A percentile compares a stretch with the other conserved stretches of the same genome.
phyloP scores from a whole-genome alignment of 1,284 basidiomycete genomes.

The Sporisorium reilianum region DNA sequence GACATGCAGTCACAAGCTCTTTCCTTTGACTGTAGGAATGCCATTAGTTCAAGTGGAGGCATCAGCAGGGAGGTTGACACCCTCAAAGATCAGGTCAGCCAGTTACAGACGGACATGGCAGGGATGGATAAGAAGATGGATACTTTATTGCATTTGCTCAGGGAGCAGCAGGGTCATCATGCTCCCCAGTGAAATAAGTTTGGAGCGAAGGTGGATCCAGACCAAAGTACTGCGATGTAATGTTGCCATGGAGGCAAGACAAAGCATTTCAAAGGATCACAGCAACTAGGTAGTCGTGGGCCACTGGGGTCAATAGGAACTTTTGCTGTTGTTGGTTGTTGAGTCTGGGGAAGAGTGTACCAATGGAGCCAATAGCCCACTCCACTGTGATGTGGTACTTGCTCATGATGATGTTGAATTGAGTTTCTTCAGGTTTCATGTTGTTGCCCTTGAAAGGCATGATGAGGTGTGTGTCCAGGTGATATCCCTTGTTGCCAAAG shows the following conservation, averaged over 20 bases:
- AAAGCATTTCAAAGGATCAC: constrained; percentile 1
- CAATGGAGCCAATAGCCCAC: background rate
- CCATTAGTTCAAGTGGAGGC: too few relatives aligned
- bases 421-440: background rate
- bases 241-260: constrained; percentile 1
- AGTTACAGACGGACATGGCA: background rate
- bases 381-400: background rate
- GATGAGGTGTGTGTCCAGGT: background rate
- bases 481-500: constrained; percentile 1
- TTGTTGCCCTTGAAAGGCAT: background rate
- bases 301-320: background rate
- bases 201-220: background rate
- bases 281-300: background rate
- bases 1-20: too few relatives aligned
- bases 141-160: constrained; percentile 4
- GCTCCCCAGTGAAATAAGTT: background rate
- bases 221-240: constrained; percentile 1
- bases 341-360: background rate
- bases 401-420: constrained; percentile 2
- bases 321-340: constrained; percentile 6
- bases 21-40: too few relatives aligned
- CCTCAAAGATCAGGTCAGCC: constrained; percentile 2
- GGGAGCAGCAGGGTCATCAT: background rate
- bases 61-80: background rate
- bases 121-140: constrained; percentile 1